A percentile compares a stretch with the other conserved stretches of the same genome.
Conservation (phyloP, 2,329 filamentous ascomycete genomes). For the Neofusicoccum sp. region DNA sequence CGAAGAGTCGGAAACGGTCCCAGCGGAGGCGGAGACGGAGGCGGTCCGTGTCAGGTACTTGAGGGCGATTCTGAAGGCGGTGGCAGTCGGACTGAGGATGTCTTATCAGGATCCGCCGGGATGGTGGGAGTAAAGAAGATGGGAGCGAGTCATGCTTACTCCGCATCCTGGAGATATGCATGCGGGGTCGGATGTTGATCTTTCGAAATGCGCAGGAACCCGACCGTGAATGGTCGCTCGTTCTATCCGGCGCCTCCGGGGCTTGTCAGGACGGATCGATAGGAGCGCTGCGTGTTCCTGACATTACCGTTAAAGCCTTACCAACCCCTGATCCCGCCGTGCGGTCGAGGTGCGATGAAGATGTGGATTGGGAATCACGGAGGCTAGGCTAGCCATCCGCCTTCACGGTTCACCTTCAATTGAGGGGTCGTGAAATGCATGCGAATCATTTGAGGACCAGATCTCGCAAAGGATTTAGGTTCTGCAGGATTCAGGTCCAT, state of each 20-base stretch:
- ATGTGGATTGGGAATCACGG: too few relatives aligned
- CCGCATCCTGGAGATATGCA: not conserved
- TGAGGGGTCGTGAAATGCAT: too few relatives aligned
- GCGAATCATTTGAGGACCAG: too few relatives aligned
- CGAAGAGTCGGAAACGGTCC: not conserved
- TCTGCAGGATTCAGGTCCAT: too few relatives aligned
- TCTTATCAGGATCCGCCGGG: conserved; percentile 4
- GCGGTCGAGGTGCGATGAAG: not conserved
- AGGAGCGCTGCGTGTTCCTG: not conserved
- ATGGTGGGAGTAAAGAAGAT: not conserved
- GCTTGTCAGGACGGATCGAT: not conserved
- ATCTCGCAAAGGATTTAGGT: too few relatives aligned
- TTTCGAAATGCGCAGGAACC: conserved; percentile 5
- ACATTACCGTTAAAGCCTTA: not conserved
- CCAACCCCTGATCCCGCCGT: not conserved
- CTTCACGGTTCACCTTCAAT: too few relatives aligned
- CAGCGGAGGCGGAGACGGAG: conserved; percentile 7
- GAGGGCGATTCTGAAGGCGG: not conserved
- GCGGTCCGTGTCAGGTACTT: conserved; percentile 3
- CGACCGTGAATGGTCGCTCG: not conserved
- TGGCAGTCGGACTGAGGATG: not conserved
- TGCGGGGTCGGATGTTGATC: conserved; percentile 7
- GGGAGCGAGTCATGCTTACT: conserved; percentile 5
- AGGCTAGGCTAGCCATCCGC: too few relatives aligned
- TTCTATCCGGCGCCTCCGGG: not conserved